Base-by-base conservation (phyloP, 2,329 filamentous ascomycete species). In the Ascochyta viciae-villosae region DNA sequence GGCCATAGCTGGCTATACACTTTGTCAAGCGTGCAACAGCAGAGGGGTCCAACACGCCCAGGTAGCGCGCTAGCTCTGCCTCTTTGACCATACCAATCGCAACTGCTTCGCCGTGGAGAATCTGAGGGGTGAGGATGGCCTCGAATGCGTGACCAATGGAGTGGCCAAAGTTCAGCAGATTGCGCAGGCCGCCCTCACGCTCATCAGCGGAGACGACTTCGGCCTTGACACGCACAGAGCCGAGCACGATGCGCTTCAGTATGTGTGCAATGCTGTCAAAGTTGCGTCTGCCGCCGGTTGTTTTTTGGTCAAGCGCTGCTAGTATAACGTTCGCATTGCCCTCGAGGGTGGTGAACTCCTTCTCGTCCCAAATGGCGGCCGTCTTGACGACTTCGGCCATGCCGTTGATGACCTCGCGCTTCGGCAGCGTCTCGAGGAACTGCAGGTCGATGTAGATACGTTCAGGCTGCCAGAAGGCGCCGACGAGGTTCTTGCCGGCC, bases 311-410 rank as follows among this genome's bases (percentile, higher is more conserved):
- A 54, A 96, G 83, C 8, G 90, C 87, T 23, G 84, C 82, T 69
- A 97, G 83, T 47, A 99, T 92, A 5, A 83, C 78, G 34, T 88
- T 80, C 1, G 93, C 92, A 67, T 95, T 91, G 64, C 89, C 83
- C 74, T 99, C 95, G 16, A 99, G 82, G 12, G 89, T 80, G 39
- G 88, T 84, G 73, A 99, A 99, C 71, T 97, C 94, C 9, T 83
- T 78, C 76, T 96, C 92, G 69, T 96, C 87, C 86, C 94, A 97
- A 67, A 99, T 98, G 50, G 95, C 95, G 3, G 95, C 95, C 3
- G 95, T 99, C 85, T 97, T 97, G 74, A 97, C 85, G 27, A 99
- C 94, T 80, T 99, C 95, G 24, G 94, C 95, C 94, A 99, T 97
- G 58, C 95, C 95, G 75, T 99, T 99, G 77, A 97, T 92, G 72